Conservation (phyloP, 169 alveolate species). For the Plasmodium gallinaceum region DNA sequence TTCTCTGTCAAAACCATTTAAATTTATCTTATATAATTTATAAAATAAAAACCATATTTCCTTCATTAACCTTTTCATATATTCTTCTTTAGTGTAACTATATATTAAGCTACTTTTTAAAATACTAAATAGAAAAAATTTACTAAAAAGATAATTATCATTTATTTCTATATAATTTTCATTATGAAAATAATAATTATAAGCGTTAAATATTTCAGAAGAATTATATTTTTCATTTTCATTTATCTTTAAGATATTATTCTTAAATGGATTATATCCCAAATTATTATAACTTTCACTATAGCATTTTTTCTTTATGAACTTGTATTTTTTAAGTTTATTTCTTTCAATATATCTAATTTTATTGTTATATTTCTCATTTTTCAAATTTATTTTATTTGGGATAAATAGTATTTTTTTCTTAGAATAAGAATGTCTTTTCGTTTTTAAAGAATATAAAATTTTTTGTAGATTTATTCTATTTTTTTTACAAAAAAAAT, state of each 20-base stretch:
- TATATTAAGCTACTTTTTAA: constrained; percentile 18
- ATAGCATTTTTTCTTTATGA: too few species aligned
- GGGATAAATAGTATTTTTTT: not conserved
- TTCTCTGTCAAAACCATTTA: constrained; percentile 10
- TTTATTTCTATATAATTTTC: not conserved
- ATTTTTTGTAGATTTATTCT: too few species aligned
- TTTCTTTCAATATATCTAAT: too few species aligned
- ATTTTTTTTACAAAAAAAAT: too few species aligned
- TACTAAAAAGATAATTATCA: not conserved
- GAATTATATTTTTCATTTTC: too few species aligned
- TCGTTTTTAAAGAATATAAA: not conserved
- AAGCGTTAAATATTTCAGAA: too few species aligned
- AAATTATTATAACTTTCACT: too few species aligned
- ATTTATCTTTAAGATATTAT: too few species aligned
- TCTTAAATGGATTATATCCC: too few species aligned
- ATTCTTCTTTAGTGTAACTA: constrained; percentile 30
- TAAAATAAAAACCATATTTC: constrained; percentile 41
- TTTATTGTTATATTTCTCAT: not conserved
- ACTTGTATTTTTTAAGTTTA: too few species aligned
- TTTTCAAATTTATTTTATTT: not conserved
- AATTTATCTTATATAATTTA: constrained; percentile 12
- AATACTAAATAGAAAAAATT: not conserved
- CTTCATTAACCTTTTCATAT: constrained; percentile 6
- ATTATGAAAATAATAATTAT: not conserved
- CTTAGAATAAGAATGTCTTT: not conserved